Base-by-base conservation (phyloP, 2,329 filamentous ascomycete genomes). In the Exophiala sp. region DNA sequence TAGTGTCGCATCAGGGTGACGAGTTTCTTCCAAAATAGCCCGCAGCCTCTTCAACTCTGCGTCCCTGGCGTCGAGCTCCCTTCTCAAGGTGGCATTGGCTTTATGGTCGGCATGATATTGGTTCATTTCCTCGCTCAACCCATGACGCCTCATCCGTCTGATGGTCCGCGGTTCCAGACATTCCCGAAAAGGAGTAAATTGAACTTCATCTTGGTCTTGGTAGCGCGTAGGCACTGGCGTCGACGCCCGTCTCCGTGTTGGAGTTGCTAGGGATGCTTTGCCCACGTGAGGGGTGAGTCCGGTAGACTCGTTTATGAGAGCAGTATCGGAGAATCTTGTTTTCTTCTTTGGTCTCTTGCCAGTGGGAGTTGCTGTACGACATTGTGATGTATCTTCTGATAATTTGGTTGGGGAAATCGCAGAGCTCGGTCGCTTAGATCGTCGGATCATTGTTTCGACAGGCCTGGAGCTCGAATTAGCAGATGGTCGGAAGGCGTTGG, bases 101-200 rank as follows among this genome's bases (percentile, higher is more conserved):
- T 65, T 65, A 51, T 67, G 69, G 47, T 71, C 70, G 4, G 66
- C 65, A 32, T 73, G 64, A 30, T 71, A 65, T 19, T 64, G 60
- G 54, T 73, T 73, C 50, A 72, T 68, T 51, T 74, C 72, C 52
- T 73, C 67, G 48, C 72, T 74, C 40, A 75, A 57, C 3, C 72
- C 69, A 44, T 68, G 64, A 10, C 73, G 67, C 24, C 65, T 61
- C 38, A 75, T 69, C 27, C 71, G 66, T 30, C 73, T 64, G 52
- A 68, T 67, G 1, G 67, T 67, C 16, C 73, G 63, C 4, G 62
- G 58, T 43, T 73, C 70, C 18, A 75, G 57, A 2, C 69, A 65
- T 48, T 74, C 68, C 10, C 67, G 65, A 32, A 73, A 59, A 11
- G 73, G 70, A 7, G 68, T 68, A 47, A 73, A 75, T 43, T 73